A percentile compares a stretch with the other conserved stretches of the same genome.
Conservation (phyloP, 345 rosid species). For the Eucalyptus pumila region DNA sequence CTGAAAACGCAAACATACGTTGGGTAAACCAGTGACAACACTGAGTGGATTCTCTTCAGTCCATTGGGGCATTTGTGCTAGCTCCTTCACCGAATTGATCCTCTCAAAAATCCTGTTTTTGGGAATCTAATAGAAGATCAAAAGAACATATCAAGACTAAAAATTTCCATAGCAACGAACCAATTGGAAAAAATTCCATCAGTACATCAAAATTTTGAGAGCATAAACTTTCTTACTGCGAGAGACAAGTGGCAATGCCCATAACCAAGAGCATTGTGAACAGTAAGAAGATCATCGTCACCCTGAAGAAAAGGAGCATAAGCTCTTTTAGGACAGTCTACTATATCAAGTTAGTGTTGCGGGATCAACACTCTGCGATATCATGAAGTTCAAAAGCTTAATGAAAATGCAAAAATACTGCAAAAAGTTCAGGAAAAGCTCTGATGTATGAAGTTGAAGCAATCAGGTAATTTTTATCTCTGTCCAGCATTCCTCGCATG, state of each 20-base stretch:
- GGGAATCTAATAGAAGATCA: slow-evolving; percentile 50
- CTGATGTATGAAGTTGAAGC: neutral
- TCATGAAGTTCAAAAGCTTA: neutral
- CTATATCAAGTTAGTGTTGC: neutral
- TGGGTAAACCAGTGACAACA: slow-evolving; percentile 84
- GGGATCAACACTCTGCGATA: neutral
- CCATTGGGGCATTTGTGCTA: slow-evolving; percentile 87
- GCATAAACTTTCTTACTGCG: slow-evolving; percentile 47
- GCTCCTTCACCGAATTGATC: slow-evolving; percentile 66
- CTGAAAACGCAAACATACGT: slow-evolving; percentile 30
- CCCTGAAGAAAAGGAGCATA: slow-evolving; percentile 28
- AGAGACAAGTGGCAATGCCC: slow-evolving; percentile 86
- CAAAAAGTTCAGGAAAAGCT: neutral
- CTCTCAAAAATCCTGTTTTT: slow-evolving; percentile 89
- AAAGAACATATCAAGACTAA: neutral
- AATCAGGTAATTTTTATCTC: neutral
- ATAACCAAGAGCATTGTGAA: slow-evolving; percentile 80
- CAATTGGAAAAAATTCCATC: neutral
- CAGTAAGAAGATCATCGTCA: slow-evolving; percentile 75
- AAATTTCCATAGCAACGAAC: neutral
- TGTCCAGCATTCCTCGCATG: neutral
- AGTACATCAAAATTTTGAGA: neutral
- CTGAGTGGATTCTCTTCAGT: slow-evolving; percentile 75
- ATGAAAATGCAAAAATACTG: neutral
- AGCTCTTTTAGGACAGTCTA: neutral